Evolutionary conservation across 495 filamentous ascomycete species (phyloP).

Genomic region (Choiromyces venosus): DNA sequence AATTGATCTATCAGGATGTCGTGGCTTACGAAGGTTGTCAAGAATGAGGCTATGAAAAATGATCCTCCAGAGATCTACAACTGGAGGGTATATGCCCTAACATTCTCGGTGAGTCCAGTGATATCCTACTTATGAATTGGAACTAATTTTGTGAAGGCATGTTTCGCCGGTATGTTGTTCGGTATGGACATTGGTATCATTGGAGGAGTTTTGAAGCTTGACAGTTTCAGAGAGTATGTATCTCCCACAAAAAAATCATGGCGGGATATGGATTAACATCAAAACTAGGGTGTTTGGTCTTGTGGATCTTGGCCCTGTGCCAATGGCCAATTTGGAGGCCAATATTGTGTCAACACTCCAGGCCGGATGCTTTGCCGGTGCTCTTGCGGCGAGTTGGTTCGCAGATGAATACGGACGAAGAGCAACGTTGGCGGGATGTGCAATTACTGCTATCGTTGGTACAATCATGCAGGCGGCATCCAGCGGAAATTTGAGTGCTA

Average conservation of each 20-base stretch:
- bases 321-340: constrained; percentile 46
- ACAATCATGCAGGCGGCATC: constrained; percentile 42
- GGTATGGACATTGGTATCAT: constrained; percentile 63
- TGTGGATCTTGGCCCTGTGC: constrained; percentile 26
- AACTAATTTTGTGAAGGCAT: constrained; percentile 51
- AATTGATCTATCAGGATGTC: constrained; percentile 37
- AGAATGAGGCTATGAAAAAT: constrained; percentile 71
- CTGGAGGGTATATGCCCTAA: constrained; percentile 66
- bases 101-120: constrained; percentile 67
- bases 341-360: constrained; percentile 64
- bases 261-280: too few species aligned
- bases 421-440: constrained; percentile 35
- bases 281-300: constrained; percentile 50
- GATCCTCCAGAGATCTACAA: constrained; percentile 74
- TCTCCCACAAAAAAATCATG: too few species aligned
- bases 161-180: constrained; percentile 72
- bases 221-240: constrained; percentile 47
- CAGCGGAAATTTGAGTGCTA: constrained; percentile 46
- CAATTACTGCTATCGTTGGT: constrained; percentile 29
- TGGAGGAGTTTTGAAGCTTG: constrained; percentile 56
- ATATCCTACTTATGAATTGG: constrained; percentile 32
- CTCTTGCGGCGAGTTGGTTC: constrained; percentile 53
- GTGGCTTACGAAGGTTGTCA: constrained; percentile 60
- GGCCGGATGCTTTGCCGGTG: constrained; percentile 60
- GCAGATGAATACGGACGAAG: constrained; percentile 56